These are phyloP conservation scores for Huntiella savannae DNA, from an alignment of 2,329 filamentous ascomycete species.

Conservation along the genomic window DNA sequence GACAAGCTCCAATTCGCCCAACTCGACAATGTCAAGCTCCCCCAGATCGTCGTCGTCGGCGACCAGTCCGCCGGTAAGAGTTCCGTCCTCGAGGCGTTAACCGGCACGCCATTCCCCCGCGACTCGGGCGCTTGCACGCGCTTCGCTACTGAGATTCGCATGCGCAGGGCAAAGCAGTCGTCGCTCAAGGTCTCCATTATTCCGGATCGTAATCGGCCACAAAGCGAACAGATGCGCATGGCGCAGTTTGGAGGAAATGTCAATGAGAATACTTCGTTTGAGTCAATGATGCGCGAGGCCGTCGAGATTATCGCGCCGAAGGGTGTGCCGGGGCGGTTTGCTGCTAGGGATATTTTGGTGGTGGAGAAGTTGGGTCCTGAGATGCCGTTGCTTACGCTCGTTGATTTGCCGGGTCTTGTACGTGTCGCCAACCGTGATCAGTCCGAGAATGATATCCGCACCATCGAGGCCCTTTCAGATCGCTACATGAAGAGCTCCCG, in stretches of 20 bases:
- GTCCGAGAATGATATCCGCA: slow-evolving; percentile 30
- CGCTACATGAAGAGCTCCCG: slow-evolving; percentile 36
- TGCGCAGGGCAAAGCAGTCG: slow-evolving; percentile 28
- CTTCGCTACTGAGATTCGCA: slow-evolving; percentile 39
- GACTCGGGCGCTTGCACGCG: slow-evolving; percentile 42
- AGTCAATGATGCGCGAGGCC: slow-evolving; percentile 30
- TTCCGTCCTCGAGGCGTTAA: slow-evolving; percentile 44
- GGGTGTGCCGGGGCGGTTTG: slow-evolving; percentile 31
- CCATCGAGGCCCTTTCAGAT: slow-evolving; percentile 32
- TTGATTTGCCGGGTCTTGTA: slow-evolving; percentile 42
- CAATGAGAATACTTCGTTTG: slow-evolving; percentile 26
- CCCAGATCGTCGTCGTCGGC: slow-evolving; percentile 44
- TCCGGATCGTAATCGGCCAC: slow-evolving; percentile 29
- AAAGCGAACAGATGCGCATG: slow-evolving; percentile 28
- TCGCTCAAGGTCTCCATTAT: slow-evolving; percentile 33
- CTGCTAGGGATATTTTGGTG: slow-evolving; percentile 33
- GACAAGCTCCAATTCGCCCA: slow-evolving; percentile 34
- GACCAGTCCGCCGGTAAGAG: slow-evolving; percentile 47
- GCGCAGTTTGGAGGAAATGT: slow-evolving; percentile 29
- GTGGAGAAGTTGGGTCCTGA: slow-evolving; percentile 40
- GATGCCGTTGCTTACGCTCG: slow-evolving; percentile 39
- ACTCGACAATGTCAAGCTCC: slow-evolving; percentile 33
- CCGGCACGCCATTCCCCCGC: slow-evolving; percentile 39
- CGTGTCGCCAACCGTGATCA: slow-evolving; percentile 33
- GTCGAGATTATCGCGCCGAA: slow-evolving; percentile 31